Evolutionary conservation across 768 basidiomycete species (phyloP).

Genomic region (Hysterangium stoloniferum): DNA sequence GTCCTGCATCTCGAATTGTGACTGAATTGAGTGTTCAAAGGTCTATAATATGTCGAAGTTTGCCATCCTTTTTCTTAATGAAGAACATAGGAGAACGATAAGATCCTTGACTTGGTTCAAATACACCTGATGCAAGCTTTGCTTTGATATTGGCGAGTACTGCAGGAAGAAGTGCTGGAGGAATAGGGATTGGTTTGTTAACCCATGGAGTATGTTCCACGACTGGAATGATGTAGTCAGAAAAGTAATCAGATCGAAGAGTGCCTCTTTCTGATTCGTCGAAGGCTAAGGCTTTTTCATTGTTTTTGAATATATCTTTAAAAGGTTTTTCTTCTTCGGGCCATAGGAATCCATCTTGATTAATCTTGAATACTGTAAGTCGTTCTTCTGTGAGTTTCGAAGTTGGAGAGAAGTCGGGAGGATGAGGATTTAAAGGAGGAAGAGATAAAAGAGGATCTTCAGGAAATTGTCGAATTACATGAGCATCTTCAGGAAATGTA

Average conservation of each 20-base stretch:
- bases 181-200: slow-evolving; percentile 27
- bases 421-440: slow-evolving; percentile 21
- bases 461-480: no score
- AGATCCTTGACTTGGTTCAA: slow-evolving; percentile 27
- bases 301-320: background rate
- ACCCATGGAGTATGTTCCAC: slow-evolving; percentile 31
- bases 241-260: slow-evolving; percentile 20
- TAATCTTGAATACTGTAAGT: slow-evolving; percentile 20
- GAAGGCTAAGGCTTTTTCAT: slow-evolving; percentile 18
- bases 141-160: slow-evolving; percentile 24
- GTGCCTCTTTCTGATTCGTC: slow-evolving; percentile 17
- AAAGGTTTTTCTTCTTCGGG: slow-evolving; percentile 24
- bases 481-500: no score
- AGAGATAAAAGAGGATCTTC: slow-evolving; percentile 27
- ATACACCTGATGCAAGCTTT: slow-evolving; percentile 30
- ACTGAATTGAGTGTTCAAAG: slow-evolving; percentile 33
- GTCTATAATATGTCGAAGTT: slow-evolving; percentile 28
- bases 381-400: slow-evolving; percentile 18
- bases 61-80: slow-evolving; percentile 30
- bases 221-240: slow-evolving; percentile 24
- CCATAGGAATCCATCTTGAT: slow-evolving; percentile 21
- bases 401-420: slow-evolving; percentile 26
- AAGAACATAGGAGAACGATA: slow-evolving; percentile 33
- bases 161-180: slow-evolving; percentile 23
- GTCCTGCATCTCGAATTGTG: slow-evolving; percentile 31